A percentile compares a stretch with the other conserved stretches of the same genome.
Conservation (phyloP, 2,329 filamentous ascomycete species). For the Talaromyces funiculosus region DNA sequence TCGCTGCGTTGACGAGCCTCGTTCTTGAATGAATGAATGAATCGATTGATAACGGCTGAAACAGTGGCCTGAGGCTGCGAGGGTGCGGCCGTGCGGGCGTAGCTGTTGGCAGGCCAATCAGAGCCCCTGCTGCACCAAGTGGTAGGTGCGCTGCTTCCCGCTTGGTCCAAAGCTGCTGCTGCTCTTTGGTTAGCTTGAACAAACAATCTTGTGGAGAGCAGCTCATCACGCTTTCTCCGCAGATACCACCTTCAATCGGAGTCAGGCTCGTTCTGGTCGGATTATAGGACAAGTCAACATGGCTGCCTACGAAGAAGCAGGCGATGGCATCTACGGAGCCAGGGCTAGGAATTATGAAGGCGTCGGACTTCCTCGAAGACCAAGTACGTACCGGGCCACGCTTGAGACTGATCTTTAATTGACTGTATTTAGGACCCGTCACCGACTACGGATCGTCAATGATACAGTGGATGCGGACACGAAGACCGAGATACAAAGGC, state of each 20-base stretch:
- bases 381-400: constrained; percentile 27
- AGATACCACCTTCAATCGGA: background rate
- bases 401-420: background rate
- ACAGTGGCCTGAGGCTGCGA: background rate
- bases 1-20: background rate
- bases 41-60: background rate
- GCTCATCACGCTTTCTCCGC: background rate
- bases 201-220: background rate
- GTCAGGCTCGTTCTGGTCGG: background rate
- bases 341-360: constrained; percentile 30
- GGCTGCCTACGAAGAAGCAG: constrained; percentile 37
- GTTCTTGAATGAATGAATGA: background rate
- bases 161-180: background rate
- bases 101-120: constrained; percentile 3
- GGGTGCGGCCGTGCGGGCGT: background rate
- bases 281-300: constrained; percentile 15
- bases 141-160: background rate
- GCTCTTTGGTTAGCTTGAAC: background rate
- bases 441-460: constrained; percentile 90
- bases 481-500: constrained; percentile 69
- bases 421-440: constrained; percentile 63
- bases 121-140: background rate
- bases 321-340: constrained; percentile 28
- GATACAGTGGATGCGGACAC: constrained; percentile 83
- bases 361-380: constrained; percentile 36